Conservation (phyloP, 805 yeast species). For the Kodamaea jinghongensis region DNA sequence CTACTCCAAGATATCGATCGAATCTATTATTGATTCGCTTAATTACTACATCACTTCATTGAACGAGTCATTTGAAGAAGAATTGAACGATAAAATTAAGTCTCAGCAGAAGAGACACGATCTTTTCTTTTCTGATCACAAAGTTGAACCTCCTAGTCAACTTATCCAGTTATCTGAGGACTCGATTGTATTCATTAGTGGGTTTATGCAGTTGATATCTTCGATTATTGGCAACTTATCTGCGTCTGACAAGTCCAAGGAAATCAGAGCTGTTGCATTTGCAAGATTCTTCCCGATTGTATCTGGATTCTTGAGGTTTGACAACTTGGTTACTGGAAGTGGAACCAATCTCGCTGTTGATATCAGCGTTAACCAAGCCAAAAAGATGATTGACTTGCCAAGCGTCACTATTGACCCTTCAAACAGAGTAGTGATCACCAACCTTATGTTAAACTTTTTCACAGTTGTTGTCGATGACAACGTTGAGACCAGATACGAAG, state of each 20-base stretch:
- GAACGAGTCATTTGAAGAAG: slow-evolving; percentile 36
- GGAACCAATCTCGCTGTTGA: slow-evolving; percentile 13
- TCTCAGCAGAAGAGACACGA: slow-evolving; percentile 36
- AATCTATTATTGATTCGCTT: slow-evolving; percentile 51
- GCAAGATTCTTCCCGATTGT: slow-evolving; percentile 34
- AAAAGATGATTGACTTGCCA: slow-evolving; percentile 18
- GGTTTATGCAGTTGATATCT: slow-evolving; percentile 64
- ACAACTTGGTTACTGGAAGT: slow-evolving; percentile 29
- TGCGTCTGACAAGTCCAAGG: slow-evolving; percentile 21
- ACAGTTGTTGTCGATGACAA: slow-evolving; percentile 48
- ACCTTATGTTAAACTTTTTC: slow-evolving; percentile 50
- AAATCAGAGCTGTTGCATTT: slow-evolving; percentile 28
- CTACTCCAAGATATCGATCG: slow-evolving; percentile 52
- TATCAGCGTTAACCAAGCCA: slow-evolving; percentile 10
- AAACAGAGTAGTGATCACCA: slow-evolving; percentile 34
- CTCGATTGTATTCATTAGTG: slow-evolving; percentile 68
- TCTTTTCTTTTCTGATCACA: slow-evolving; percentile 33
- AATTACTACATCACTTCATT: slow-evolving; percentile 51
- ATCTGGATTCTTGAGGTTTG: slow-evolving; percentile 36
- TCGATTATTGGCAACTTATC: slow-evolving; percentile 30
- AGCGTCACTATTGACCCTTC: slow-evolving; percentile 30
- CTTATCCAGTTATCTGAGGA: slow-evolving; percentile 70
- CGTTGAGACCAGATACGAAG: slow-evolving; percentile 33
- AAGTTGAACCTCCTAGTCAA: slow-evolving; percentile 10
- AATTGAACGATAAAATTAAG: slow-evolving; percentile 27